Percentiles rank a stretch among this genome's conserved stretches.
Conservation (phyloP, 306 rosid genomes). For the Hippophae tibetana region DNA sequence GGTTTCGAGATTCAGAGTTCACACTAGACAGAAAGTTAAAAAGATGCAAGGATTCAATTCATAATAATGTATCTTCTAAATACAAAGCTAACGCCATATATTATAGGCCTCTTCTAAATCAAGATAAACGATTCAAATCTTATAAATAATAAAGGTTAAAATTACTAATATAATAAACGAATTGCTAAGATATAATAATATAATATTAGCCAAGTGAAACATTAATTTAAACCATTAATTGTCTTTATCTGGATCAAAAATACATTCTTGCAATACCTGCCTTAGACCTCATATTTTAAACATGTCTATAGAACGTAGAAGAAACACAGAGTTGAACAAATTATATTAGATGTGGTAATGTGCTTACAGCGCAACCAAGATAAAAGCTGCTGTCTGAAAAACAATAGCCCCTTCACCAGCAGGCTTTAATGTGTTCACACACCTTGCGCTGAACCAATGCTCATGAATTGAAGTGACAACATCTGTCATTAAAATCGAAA, state of each 20-base stretch:
- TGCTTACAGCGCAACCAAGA: constrained; percentile 78
- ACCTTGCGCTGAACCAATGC: constrained; percentile 88
- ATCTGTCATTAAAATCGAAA: constrained; percentile 48
- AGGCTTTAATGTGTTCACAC: constrained; percentile 81
- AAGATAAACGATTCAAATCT: too few species aligned
- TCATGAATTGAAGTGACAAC: constrained; percentile 81
- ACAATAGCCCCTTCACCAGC: constrained; percentile 88
- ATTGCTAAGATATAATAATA: too few species aligned
- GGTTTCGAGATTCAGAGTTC: too few species aligned
- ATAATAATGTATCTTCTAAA: too few species aligned
- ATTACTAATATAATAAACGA: too few species aligned
- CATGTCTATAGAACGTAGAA: background rate
- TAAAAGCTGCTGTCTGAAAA: constrained; percentile 69
- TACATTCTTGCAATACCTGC: background rate
- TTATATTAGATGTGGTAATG: background rate
- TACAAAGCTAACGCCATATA: too few species aligned
- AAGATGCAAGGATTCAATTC: too few species aligned
- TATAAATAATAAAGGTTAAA: too few species aligned
- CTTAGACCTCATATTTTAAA: constrained; percentile 1
- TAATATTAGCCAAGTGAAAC: too few species aligned
- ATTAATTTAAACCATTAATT: background rate
- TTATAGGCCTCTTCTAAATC: too few species aligned
- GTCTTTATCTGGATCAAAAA: background rate
- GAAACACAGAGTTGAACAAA: background rate
- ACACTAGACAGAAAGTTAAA: too few species aligned